Base-by-base conservation (phyloP, 2,329 filamentous ascomycete genomes). In the Tolypocladium tropicale region DNA sequence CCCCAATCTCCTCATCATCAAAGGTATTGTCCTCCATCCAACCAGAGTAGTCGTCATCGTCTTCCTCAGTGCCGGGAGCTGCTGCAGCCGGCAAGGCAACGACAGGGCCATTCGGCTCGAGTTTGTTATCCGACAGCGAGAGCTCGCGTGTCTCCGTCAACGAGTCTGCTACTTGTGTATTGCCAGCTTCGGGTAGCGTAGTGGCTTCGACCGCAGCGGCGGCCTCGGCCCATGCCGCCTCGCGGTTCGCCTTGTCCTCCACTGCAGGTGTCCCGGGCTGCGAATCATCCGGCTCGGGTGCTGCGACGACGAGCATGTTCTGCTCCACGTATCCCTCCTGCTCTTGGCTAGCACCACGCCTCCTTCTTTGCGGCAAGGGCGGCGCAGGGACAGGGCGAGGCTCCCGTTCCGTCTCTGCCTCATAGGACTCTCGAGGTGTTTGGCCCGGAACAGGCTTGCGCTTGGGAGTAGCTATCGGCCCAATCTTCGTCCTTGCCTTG, bases 271-370 rank as follows among this genome's bases (percentile, higher is more conserved):
- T 81, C 2, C 73, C 72, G 2, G 82, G 81, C 58, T 82, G 78
- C 4, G 83, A 88, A 58, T 87, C 84, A 12, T 74, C 72, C 1
- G 85, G 85, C 1, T 74, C 72, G 1, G 85, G 85, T 1, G 84
- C 85, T 57, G 81, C 80, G 14, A 89, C 83, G 18, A 89, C 80
- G 5, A 89, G 73, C 43, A 89, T 68, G 10, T 74, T 76, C 57
- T 85, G 80, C 7, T 77, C 76, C 1, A 65, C 66, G 9, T 69
- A 64, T 30, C 65, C 66, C 11, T 72, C 70, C 6, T 65, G 62
- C 12, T 71, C 67, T 16, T 74, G 65, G 37, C 67, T 68, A 34
- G 65, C 66, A 7, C 69, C 69, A 34, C 68, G 64, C 51, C 73
- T 69, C 43, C 74, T 69, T 50, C 75, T 67, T 21, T 73, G 75